These are phyloP conservation scores for Paracoccidioides brasiliensis DNA, from an alignment of 2,329 filamentous ascomycete genomes.

Conservation along the genomic window DNA sequence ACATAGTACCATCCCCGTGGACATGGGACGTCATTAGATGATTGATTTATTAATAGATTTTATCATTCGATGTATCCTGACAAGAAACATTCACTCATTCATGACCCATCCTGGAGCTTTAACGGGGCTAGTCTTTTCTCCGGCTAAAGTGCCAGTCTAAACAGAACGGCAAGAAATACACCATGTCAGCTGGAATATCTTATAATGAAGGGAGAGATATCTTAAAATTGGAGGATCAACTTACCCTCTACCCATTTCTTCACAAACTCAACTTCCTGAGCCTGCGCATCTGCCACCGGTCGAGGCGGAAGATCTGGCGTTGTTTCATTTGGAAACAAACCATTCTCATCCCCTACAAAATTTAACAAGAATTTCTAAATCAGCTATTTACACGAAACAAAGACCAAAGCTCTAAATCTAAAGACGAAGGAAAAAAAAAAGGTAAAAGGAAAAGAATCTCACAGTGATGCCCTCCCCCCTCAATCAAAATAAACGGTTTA, in stretches of 20 bases:
- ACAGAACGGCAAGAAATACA: no score
- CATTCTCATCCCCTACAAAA: conserved; percentile 35
- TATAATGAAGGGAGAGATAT: no score
- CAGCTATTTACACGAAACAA: not conserved
- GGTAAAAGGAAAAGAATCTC: conserved; percentile 46
- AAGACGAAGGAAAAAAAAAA: not conserved
- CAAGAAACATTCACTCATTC: no score
- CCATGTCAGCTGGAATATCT: no score
- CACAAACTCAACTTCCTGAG: conserved; percentile 35
- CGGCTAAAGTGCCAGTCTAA: no score
- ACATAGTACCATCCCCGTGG: no score
- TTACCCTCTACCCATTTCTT: conserved; percentile 36
- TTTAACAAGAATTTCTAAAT: conserved; percentile 12
- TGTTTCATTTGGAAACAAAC: conserved; percentile 40
- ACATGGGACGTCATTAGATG: no score
- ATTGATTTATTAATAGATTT: no score
- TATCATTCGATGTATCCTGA: no score
- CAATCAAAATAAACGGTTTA: conserved; percentile 62
- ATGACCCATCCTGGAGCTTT: no score
- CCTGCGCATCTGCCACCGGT: conserved; percentile 35
- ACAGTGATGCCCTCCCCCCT: conserved; percentile 69
- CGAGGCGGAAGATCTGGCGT: conserved; percentile 34
- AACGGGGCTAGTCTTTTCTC: no score
- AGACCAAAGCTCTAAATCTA: no score
- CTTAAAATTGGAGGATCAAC: not conserved